Evolutionary conservation across 2,329 filamentous ascomycete genomes (phyloP).

Genomic region (Colletotrichum camelliae): DNA sequence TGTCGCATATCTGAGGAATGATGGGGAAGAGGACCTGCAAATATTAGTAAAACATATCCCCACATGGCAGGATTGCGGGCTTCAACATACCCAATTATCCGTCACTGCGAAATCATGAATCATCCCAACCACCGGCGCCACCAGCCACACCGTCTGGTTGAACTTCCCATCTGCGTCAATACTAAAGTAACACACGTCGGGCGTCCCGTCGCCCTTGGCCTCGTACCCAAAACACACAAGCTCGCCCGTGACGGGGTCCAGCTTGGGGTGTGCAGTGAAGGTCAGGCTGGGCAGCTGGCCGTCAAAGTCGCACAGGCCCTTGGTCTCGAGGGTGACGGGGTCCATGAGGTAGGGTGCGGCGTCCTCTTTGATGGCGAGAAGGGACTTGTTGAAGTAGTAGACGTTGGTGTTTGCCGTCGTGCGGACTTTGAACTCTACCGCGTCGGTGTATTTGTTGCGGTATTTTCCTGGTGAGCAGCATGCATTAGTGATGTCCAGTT

Average conservation of each 20-base stretch:
- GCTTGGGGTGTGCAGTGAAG: conserved; percentile 48
- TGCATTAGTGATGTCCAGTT: conserved; percentile 26
- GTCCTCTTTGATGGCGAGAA: conserved; percentile 55
- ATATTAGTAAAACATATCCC: not conserved
- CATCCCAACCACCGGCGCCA: conserved; percentile 39
- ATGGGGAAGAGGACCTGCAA: conserved; percentile 5
- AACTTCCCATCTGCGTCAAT: conserved; percentile 33
- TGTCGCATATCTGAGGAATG: conserved; percentile 6
- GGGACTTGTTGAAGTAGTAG: conserved; percentile 50
- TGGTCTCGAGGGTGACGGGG: conserved; percentile 44
- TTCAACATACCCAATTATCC: conserved; percentile 39
- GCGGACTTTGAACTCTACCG: conserved; percentile 32
- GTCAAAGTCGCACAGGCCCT: conserved; percentile 44
- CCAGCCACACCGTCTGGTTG: conserved; percentile 36
- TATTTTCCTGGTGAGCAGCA: conserved; percentile 34
- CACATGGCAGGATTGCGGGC: no score
- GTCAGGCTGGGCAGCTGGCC: conserved; percentile 42
- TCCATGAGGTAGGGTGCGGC: conserved; percentile 46
- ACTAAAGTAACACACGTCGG: conserved; percentile 40
- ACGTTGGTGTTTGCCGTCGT: conserved; percentile 57
- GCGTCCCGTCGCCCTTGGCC: conserved; percentile 42
- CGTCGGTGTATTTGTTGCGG: conserved; percentile 43
- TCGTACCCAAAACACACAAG: conserved; percentile 47
- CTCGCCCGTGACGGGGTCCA: conserved; percentile 44
- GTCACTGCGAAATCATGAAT: conserved; percentile 49